Base-by-base conservation (phyloP, 225 moss, liverwort and hornwort species). In the Neckera pumila region DNA sequence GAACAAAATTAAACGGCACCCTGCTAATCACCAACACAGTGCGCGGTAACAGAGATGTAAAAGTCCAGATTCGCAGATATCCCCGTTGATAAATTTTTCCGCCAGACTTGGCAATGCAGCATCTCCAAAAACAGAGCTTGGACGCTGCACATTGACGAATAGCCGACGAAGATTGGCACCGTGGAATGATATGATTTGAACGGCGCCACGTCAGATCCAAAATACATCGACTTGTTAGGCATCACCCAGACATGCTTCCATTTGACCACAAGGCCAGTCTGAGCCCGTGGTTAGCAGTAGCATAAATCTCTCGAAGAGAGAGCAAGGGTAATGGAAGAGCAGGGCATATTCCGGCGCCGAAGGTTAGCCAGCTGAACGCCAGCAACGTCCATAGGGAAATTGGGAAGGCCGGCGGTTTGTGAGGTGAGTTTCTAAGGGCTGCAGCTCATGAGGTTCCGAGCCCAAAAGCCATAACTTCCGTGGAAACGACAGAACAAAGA, bases 391-490 rank as follows among this genome's bases (percentile, higher is more conserved):
- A 71, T 69, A 64, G 18, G 61, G 76, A 83, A 67, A 80, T 66
- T 56, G 75, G 80, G 70, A 84, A 71, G 75, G 88, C 82, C 83
- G 54, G 76, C 84, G 34, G 86, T 88, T 93, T 84, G 86, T 76
- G 58, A 40, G 73, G 80, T 81, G 77, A 83, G 88, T 89, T 86
- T 89, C 84, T 53, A 86, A 91, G 64, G 64, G 89, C 87, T 84
- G 85, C 90, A 89, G 75, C 81, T 72, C 81, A 92, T 85, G 77
- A 90, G 58, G 84, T 59, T 87, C 89, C 78, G 43, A 85, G 87
- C 49, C 89, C 78, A 53, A 84, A 87, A 87, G 87, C 69, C 87
- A 64, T 87, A 88, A 87, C 89, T 89, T 90, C 89, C 88, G 84
- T 84, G 56, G 38, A 89, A 79, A 70, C 69, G 79, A 54, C 79